Evolutionary conservation across 371 early-diverging fungal species (phyloP).

Genomic region (Cokeromyces recurvatus): DNA sequence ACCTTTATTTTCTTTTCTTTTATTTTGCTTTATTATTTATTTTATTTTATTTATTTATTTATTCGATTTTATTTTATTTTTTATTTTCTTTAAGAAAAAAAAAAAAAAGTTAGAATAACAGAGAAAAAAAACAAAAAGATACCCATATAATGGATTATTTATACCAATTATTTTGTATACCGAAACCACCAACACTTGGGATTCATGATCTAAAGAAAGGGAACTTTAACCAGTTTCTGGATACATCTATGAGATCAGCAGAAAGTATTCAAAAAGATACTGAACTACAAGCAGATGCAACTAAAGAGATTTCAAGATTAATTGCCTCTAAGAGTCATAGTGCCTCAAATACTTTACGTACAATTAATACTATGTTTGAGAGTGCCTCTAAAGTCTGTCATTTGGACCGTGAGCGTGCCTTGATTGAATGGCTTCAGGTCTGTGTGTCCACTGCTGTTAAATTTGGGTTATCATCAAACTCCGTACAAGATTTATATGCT

Average conservation of each 20-base stretch:
- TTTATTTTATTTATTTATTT: too few species aligned
- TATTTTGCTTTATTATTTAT: too few species aligned
- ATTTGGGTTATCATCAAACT: constrained; percentile 13
- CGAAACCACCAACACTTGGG: constrained; percentile 9
- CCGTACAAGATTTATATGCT: background rate
- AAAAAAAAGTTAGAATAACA: too few species aligned
- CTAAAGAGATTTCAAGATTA: constrained; percentile 15
- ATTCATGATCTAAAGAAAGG: constrained; percentile 13
- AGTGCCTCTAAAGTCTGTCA: constrained; percentile 21
- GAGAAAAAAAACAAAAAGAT: too few species aligned
- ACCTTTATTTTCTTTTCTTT: too few species aligned
- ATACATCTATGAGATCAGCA: constrained; percentile 23
- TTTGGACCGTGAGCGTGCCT: constrained; percentile 24
- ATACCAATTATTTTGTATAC: constrained; percentile 19
- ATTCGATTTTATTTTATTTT: too few species aligned
- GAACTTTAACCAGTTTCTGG: constrained; percentile 16
- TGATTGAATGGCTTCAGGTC: constrained; percentile 37
- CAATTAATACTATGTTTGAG: constrained; percentile 29
- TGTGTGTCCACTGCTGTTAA: constrained; percentile 34
- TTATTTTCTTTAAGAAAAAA: too few species aligned
- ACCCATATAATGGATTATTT: constrained; percentile 14
- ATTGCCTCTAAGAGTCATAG: constrained; percentile 28
- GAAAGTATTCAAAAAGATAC: constrained; percentile 12
- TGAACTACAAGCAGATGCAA: constrained; percentile 14
- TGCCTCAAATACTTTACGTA: constrained; percentile 25